Evolutionary conservation across 805 yeast genomes (phyloP).

Genomic region (Barnettozyma siamensis): DNA sequence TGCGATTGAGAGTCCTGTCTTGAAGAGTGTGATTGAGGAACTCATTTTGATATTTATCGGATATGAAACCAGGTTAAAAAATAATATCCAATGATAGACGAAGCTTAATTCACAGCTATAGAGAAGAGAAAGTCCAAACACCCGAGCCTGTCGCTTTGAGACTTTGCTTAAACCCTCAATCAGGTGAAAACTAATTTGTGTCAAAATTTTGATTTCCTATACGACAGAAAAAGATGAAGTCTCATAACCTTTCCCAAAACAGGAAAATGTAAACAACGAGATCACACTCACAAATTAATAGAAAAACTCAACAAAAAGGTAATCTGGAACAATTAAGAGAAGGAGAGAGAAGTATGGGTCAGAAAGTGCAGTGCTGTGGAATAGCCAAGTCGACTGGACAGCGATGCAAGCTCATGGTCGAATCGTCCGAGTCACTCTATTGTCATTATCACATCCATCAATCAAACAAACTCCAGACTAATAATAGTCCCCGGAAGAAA

Average conservation of each 20-base stretch:
- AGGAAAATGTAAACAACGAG: conserved; percentile 1
- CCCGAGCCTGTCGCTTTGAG: no score
- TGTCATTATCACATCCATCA: conserved; percentile 14
- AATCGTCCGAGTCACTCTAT: not conserved
- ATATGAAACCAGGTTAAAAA: no score
- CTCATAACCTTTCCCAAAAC: conserved; percentile 1
- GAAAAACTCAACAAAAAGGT: no score
- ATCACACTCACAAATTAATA: no score
- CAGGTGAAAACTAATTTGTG: not conserved
- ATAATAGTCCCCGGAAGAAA: no score
- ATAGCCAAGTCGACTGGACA: conserved; percentile 8
- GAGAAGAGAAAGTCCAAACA: no score
- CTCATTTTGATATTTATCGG: no score
- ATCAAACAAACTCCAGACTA: no score
- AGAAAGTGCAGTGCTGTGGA: conserved; percentile 16
- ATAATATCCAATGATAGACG: no score
- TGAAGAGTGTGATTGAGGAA: conserved; percentile 9
- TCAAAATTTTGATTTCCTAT: not conserved
- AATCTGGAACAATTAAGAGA: no score
- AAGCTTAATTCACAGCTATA: no score
- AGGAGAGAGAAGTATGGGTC: no score
- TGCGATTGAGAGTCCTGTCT: conserved; percentile 9
- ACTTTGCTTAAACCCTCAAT: not conserved
- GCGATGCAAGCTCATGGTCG: conserved; percentile 14
- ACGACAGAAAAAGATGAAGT: not conserved